These are phyloP conservation scores for Aquilaria sinensis DNA, from an alignment of 345 rosid species.

Conservation along the genomic window DNA sequence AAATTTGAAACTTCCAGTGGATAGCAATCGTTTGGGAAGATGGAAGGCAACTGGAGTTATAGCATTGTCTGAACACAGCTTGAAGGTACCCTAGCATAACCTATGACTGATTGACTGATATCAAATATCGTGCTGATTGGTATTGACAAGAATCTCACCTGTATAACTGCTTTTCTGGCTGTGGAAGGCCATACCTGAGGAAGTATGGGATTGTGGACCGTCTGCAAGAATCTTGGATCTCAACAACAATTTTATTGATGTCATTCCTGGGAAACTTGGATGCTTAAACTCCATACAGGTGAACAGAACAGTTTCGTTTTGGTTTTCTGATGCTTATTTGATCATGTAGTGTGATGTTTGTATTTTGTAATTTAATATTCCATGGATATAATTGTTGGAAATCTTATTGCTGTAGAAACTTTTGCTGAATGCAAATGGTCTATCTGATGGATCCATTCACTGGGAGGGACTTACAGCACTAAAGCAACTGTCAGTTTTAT, in stretches of 20 bases:
- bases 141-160: not conserved
- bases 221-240: conserved; percentile 57
- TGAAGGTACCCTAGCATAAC: conserved; percentile 42
- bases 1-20: conserved; percentile 25
- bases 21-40: conserved; percentile 45
- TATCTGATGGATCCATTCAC: conserved; percentile 53
- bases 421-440: conserved; percentile 51
- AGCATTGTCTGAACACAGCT: conserved; percentile 56
- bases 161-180: conserved; percentile 17
- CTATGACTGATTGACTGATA: not conserved
- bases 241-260: conserved; percentile 51
- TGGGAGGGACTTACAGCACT: conserved; percentile 67
- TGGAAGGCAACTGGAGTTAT: conserved; percentile 81
- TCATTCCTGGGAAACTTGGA: conserved; percentile 46
- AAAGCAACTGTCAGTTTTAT: conserved; percentile 49
- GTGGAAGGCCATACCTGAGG: conserved; percentile 63
- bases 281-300: conserved; percentile 54
- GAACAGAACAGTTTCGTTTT: conserved; percentile 10
- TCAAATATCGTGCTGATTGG: not conserved
- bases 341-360: conserved; percentile 2
- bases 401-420: conserved; percentile 49
- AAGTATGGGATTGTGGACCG: conserved; percentile 68
- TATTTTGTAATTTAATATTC: not conserved
- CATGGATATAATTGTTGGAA: not conserved
- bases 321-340: conserved; percentile 1